Percentiles rank a stretch among this genome's conserved stretches.
Evolutionary conservation across 768 basidiomycete genomes (phyloP).

Genomic region (Amanita fuliginea): DNA sequence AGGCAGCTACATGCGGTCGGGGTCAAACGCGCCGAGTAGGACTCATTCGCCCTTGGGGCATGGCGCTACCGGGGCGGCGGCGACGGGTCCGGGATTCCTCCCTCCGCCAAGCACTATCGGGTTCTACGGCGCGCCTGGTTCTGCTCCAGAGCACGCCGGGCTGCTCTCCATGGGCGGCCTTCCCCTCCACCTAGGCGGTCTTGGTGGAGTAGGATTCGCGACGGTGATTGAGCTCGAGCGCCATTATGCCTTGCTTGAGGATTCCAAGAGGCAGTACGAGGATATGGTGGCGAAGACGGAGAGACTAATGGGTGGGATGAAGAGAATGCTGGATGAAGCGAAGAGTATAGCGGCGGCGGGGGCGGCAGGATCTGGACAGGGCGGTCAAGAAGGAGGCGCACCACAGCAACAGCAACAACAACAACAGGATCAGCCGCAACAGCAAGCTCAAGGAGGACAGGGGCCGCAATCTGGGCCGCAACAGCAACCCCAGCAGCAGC

Average conservation of each 20-base stretch:
- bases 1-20: conserved; percentile 51
- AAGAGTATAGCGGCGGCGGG: conserved; percentile 21
- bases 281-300: conserved; percentile 73
- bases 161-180: conserved; percentile 22
- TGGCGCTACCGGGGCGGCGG: conserved; percentile 18
- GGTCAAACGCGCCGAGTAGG: conserved; percentile 57
- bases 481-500: background rate
- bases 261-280: conserved; percentile 54
- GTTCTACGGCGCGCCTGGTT: conserved; percentile 10
- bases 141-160: conserved; percentile 9
- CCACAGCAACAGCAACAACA: conserved; percentile 10
- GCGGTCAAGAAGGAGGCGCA: conserved; percentile 6
- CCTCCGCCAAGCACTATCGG: conserved; percentile 21
- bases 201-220: conserved; percentile 20
- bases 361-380: conserved; percentile 5
- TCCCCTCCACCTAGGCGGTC: conserved; percentile 22
- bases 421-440: conserved; percentile 3
- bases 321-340: conserved; percentile 72
- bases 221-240: conserved; percentile 55
- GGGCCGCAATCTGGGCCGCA: background rate
- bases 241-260: conserved; percentile 56
- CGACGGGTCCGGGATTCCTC: conserved; percentile 24
- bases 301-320: conserved; percentile 57
- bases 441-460: background rate
- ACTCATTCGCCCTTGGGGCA: conserved; percentile 63